Conservation (phyloP, 352 stramenopile species). For the Pythium scleroteichum region DNA sequence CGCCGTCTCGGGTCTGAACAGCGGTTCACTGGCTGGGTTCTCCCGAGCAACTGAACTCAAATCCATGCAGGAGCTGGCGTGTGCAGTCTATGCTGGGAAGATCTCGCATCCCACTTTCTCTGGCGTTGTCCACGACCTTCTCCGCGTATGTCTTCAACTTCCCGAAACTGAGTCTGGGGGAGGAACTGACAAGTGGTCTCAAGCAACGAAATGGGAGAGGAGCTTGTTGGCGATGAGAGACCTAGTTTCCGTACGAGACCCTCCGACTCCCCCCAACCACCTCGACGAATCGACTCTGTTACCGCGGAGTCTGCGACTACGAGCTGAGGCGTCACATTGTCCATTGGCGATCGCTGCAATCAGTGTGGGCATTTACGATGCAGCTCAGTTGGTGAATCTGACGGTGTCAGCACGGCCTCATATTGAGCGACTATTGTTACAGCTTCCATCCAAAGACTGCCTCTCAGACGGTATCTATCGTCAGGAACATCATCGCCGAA, state of each 20-base stretch:
- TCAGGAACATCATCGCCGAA: conserved; percentile 41
- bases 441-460: conserved; percentile 37
- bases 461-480: conserved; percentile 39
- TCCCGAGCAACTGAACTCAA: conserved; percentile 6
- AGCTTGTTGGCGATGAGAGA: conserved; percentile 1
- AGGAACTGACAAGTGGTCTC: not conserved
- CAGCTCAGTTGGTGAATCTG: not conserved
- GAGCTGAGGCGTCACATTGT: not conserved
- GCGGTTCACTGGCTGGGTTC: not conserved
- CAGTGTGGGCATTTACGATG: not conserved
- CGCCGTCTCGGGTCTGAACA: conserved; percentile 4
- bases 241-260: conserved; percentile 3
- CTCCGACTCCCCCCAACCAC: not conserved
- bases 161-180: not conserved
- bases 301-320: conserved; percentile 8
- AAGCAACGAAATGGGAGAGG: conserved; percentile 3
- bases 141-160: conserved; percentile 6
- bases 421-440: conserved; percentile 25
- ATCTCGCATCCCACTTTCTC: conserved; percentile 30
- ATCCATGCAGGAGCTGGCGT: conserved; percentile 1
- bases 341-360: not conserved
- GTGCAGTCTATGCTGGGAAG: conserved; percentile 20
- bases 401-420: conserved; percentile 23
- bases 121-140: conserved; percentile 4
- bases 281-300: conserved; percentile 8